phyloP scores from a whole-genome alignment of 1,284 basidiomycete genomes.

The Ustilago hordei region DNA sequence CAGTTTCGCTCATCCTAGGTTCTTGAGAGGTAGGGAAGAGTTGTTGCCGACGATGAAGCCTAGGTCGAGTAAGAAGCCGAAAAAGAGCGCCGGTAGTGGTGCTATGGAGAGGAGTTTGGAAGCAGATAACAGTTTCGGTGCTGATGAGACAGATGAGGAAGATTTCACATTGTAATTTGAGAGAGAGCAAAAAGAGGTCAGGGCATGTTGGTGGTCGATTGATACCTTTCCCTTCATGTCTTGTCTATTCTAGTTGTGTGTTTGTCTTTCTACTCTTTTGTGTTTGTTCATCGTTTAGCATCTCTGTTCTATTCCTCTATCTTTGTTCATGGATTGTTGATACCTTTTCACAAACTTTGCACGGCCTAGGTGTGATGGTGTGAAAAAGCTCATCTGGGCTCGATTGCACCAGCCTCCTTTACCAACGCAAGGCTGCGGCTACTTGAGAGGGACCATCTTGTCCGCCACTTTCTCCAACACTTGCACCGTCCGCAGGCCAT shows the following conservation, averaged over 20 bases:
- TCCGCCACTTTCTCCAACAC: conserved; percentile 24
- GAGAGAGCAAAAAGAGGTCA: neutral
- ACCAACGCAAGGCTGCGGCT: neutral
- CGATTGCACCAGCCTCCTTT: too few relatives aligned
- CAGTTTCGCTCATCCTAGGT: conserved; percentile 67
- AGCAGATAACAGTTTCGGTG: conserved; percentile 33
- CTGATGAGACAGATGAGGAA: conserved; percentile 55
- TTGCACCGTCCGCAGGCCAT: neutral
- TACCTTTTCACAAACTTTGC: neutral
- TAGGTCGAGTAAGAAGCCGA: conserved; percentile 67
- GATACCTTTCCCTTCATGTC: neutral
- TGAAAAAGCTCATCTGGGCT: neutral
- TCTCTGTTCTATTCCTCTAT: neutral
- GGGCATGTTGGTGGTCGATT: neutral
- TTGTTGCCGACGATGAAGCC: conserved; percentile 68
- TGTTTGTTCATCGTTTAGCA: neutral
- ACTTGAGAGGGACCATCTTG: conserved; percentile 24
- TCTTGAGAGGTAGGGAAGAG: conserved; percentile 62
- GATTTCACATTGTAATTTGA: conserved; percentile 35
- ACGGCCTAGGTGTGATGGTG: neutral
- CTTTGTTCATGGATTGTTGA: neutral
- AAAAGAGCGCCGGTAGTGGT: conserved; percentile 40
- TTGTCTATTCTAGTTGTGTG: neutral
- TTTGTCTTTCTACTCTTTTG: neutral
- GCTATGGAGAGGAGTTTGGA: conserved; percentile 27